A percentile compares a stretch with the other conserved stretches of the same genome.
phyloP scores from a whole-genome alignment of 208 protist species.

The Acanthamoeba healyi region DNA sequence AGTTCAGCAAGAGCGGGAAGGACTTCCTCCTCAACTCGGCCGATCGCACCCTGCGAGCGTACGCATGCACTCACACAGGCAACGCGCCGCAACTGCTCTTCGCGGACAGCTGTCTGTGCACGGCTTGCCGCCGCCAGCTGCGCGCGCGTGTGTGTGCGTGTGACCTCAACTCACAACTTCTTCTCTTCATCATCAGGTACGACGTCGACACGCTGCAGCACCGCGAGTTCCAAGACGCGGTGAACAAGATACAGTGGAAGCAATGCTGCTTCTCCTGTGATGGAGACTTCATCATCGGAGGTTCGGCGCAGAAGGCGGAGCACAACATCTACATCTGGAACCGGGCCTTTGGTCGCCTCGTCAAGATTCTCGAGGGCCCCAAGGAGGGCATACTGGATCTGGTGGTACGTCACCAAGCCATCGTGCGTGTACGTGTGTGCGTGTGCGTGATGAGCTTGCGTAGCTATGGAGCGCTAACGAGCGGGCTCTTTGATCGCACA shows the following conservation, averaged over 20 bases:
- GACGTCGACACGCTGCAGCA: slow-evolving; percentile 49
- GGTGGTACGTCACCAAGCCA: not conserved
- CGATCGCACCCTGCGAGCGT: slow-evolving; percentile 80
- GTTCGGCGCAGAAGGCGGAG: slow-evolving; percentile 73
- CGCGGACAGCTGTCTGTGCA: too few species aligned
- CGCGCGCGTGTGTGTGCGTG: not conserved
- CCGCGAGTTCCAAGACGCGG: slow-evolving; percentile 78
- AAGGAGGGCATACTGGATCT: slow-evolving; percentile 84
- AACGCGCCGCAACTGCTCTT: too few species aligned
- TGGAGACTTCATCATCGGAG: slow-evolving; percentile 82
- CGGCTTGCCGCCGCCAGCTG: too few species aligned
- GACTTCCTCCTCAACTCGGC: slow-evolving; percentile 78
- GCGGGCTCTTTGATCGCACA: not conserved
- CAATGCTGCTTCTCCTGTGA: slow-evolving; percentile 78
- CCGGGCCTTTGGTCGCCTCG: slow-evolving; percentile 66
- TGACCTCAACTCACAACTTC: not conserved
- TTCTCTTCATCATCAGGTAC: not conserved
- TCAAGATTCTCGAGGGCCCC: slow-evolving; percentile 86
- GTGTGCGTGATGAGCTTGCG: too few species aligned
- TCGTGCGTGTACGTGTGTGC: not conserved
- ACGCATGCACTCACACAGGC: not conserved
- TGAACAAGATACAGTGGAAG: slow-evolving; percentile 86
- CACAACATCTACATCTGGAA: slow-evolving; percentile 86
- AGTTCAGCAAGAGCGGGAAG: slow-evolving; percentile 80
- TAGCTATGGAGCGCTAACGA: not conserved